Percentiles rank a stretch among this genome's conserved stretches.
These are phyloP conservation scores for Pleurotus giganteus DNA, from an alignment of 768 basidiomycete genomes.

Conservation along the genomic window DNA sequence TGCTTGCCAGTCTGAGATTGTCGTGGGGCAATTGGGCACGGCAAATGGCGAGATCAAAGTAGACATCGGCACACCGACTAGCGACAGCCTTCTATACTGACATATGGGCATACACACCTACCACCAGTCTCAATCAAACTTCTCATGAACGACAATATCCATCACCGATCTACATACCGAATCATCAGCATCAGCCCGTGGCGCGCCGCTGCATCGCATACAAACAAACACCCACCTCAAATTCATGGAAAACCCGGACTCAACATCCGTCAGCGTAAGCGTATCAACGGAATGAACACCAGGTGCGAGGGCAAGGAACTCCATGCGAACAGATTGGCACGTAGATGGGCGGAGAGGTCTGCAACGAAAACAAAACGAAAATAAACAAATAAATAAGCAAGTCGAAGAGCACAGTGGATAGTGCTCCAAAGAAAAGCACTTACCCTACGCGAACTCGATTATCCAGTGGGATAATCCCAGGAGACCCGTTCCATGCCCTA, in stretches of 20 bases:
- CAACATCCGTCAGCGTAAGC: slow-evolving; percentile 72
- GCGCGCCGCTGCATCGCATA: not conserved
- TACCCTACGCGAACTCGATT: slow-evolving; percentile 80
- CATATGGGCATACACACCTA: not conserved
- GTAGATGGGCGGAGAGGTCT: slow-evolving; percentile 80
- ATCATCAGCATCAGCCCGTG: slow-evolving; percentile 10
- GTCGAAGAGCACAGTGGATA: not conserved
- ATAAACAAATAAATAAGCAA: not conserved
- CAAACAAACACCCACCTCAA: slow-evolving; percentile 50
- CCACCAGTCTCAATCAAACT: not conserved
- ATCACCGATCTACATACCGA: slow-evolving; percentile 55
- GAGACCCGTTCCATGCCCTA: slow-evolving; percentile 33
- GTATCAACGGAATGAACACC: slow-evolving; percentile 78
- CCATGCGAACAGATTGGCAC: slow-evolving; percentile 85
- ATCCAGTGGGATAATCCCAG: slow-evolving; percentile 74
- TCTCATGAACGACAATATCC: slow-evolving; percentile 72
- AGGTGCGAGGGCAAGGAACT: slow-evolving; percentile 76
- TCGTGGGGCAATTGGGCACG: no score
- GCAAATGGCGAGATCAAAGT: no score
- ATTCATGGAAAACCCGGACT: slow-evolving; percentile 70
- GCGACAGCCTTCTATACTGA: no score
- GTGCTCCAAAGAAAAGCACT: slow-evolving; percentile 31
- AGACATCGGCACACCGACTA: no score
- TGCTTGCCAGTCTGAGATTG: no score
- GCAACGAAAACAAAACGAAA: slow-evolving; percentile 6